Percentiles rank a stretch among this genome's conserved stretches.
Conservation (phyloP, 352 stramenopile species). For the Globisporangium megalacanthum region DNA sequence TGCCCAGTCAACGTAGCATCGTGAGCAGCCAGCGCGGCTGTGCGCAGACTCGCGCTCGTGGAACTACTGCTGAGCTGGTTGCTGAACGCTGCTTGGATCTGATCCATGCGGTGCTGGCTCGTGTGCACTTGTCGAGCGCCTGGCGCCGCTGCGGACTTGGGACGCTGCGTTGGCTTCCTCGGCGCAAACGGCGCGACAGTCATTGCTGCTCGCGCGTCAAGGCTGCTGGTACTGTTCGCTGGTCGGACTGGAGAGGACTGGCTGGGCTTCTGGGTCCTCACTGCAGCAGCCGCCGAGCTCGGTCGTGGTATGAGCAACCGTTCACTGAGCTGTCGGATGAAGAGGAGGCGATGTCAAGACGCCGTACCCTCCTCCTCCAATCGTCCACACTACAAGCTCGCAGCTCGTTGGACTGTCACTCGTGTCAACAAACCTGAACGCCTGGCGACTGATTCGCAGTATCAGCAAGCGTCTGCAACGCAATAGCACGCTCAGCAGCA, state of each 20-base stretch:
- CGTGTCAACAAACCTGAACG: neutral
- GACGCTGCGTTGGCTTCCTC: slow-evolving; percentile 29
- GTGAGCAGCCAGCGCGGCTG: neutral
- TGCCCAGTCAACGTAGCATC: neutral
- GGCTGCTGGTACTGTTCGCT: neutral
- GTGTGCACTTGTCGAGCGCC: slow-evolving; percentile 12
- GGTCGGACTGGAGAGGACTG: neutral
- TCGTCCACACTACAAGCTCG: neutral
- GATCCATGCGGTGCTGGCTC: slow-evolving; percentile 34
- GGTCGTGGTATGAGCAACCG: slow-evolving; percentile 41
- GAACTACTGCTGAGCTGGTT: slow-evolving; percentile 8
- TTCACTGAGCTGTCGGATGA: slow-evolving; percentile 32
- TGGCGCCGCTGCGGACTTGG: slow-evolving; percentile 26
- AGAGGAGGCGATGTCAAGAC: neutral
- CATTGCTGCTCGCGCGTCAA: too few relatives aligned
- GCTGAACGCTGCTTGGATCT: slow-evolving; percentile 16
- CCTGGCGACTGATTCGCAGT: neutral
- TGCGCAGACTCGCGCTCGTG: neutral
- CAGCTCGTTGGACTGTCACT: too few relatives aligned
- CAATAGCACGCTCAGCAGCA: neutral
- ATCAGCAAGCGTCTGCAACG: neutral
- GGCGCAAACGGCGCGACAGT: neutral
- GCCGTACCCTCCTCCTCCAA: neutral
- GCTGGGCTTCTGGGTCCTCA: neutral
- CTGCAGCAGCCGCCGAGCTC: slow-evolving; percentile 11